Conservation (phyloP, 2,329 filamentous ascomycete species). For the Aureobasidium sp. region DNA sequence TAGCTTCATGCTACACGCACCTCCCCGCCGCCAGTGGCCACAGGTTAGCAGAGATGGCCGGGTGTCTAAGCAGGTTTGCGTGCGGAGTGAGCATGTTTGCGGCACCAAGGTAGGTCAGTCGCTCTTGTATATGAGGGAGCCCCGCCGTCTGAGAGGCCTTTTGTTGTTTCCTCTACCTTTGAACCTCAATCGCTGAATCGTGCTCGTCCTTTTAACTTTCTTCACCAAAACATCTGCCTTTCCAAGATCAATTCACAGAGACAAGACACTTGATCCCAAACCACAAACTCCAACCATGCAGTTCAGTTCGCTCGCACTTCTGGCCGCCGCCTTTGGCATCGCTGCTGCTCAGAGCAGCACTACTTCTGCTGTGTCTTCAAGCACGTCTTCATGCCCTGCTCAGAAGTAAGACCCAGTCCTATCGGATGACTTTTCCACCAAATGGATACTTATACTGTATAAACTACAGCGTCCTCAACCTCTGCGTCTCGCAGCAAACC, state of each 20-base stretch:
- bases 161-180: not conserved
- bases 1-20: conserved; percentile 3
- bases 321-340: conserved; percentile 32
- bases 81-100: not conserved
- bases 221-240: too few relatives aligned
- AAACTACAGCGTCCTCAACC: conserved; percentile 41
- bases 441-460: not conserved
- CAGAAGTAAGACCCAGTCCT: conserved; percentile 29
- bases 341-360: conserved; percentile 23
- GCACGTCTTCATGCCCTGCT: conserved; percentile 25
- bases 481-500: conserved; percentile 37
- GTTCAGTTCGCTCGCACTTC: conserved; percentile 18
- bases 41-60: not conserved
- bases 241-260: not conserved
- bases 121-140: not conserved
- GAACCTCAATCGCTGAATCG: not conserved
- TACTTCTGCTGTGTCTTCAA: conserved; percentile 20
- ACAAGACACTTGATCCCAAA: not conserved
- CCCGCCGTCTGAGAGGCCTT: not conserved
- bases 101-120: not conserved
- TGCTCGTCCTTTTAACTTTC: not conserved
- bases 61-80: not conserved
- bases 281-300: conserved; percentile 9
- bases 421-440: not conserved
- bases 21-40: conserved; percentile 5